Evolutionary conservation across 148 eudicot genomes (phyloP).

Genomic region (Rhododendron henanense): DNA sequence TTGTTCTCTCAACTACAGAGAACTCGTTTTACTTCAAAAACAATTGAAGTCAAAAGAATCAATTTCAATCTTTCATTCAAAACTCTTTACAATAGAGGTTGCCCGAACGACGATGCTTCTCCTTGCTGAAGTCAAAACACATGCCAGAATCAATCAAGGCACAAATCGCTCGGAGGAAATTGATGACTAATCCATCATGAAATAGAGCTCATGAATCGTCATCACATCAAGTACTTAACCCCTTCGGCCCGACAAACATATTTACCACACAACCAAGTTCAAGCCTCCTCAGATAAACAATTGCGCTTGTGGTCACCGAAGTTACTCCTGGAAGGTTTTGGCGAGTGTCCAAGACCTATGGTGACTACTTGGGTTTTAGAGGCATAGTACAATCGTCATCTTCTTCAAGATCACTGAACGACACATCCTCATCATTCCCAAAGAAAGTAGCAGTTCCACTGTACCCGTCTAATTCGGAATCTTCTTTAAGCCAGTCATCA

Average conservation of each 20-base stretch:
- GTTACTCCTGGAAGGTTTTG: slow-evolving; percentile 12
- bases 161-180: not conserved
- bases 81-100: not conserved
- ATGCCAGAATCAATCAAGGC: not conserved
- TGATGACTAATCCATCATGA: not conserved
- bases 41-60: not conserved
- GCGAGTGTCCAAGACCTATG: slow-evolving; percentile 6
- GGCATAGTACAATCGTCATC: slow-evolving; percentile 69
- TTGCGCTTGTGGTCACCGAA: not conserved
- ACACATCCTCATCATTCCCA: slow-evolving; percentile 69
- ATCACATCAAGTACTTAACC: not conserved
- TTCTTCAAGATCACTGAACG: slow-evolving; percentile 93
- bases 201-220: not conserved
- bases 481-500: slow-evolving; percentile 84
- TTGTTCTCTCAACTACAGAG: not conserved
- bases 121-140: not conserved
- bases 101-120: not conserved
- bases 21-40: not conserved
- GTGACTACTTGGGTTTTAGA: slow-evolving; percentile 33
- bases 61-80: slow-evolving; percentile 1
- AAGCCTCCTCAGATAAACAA: not conserved
- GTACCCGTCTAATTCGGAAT: slow-evolving; percentile 46
- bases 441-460: slow-evolving; percentile 23
- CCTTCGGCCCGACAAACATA: not conserved
- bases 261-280: not conserved